Percentiles rank a stretch among this genome's conserved stretches.
Evolutionary conservation across 176 grass and related monocot genomes (phyloP).

Genomic region (Chloris gayana): DNA sequence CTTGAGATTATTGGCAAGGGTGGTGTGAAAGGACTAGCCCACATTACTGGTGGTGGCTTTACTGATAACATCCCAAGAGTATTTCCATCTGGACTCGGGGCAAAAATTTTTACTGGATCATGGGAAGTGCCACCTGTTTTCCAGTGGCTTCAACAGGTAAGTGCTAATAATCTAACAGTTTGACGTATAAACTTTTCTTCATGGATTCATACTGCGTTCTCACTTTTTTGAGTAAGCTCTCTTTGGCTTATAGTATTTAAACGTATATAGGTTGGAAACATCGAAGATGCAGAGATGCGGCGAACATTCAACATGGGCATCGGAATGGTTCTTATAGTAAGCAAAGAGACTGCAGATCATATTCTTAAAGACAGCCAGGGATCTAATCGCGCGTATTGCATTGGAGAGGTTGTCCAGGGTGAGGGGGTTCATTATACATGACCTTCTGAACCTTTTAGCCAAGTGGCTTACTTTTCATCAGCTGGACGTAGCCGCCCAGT

Average conservation of each 20-base stretch:
- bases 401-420: constrained; percentile 80
- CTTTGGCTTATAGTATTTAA: neutral
- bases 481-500: constrained; percentile 1
- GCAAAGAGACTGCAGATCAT: constrained; percentile 50
- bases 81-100: constrained; percentile 73
- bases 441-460: constrained; percentile 6
- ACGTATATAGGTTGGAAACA: constrained; percentile 69
- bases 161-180: neutral
- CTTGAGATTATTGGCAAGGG: constrained; percentile 79
- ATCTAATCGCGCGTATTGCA: constrained; percentile 37
- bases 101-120: constrained; percentile 59
- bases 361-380: constrained; percentile 49
- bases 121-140: constrained; percentile 82
- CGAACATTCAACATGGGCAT: constrained; percentile 96
- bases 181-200: neutral
- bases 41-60: constrained; percentile 93
- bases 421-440: constrained; percentile 65
- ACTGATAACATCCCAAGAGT: constrained; percentile 89
- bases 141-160: constrained; percentile 76
- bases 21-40: constrained; percentile 88
- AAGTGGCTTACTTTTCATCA: neutral
- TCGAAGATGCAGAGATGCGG: constrained; percentile 81
- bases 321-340: constrained; percentile 85
- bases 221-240: neutral
- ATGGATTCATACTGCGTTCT: neutral